Evolutionary conservation across 306 rosid genomes (phyloP), one percentile per base, ranked within the genome.

Genomic region (Inga laurina): DNA sequence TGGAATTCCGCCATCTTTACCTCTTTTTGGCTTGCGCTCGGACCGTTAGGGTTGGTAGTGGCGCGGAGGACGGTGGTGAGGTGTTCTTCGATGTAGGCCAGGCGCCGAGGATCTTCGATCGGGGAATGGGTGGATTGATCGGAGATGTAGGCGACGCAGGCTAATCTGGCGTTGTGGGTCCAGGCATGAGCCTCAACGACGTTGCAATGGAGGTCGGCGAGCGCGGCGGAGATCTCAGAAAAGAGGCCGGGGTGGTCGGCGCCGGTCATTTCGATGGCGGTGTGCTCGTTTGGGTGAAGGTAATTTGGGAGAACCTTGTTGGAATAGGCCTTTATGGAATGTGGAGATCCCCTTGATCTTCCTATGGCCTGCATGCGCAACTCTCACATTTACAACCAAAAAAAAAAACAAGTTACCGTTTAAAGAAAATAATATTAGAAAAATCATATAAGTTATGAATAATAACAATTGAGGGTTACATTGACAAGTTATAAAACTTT

Each of bases 151-250:
- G 90, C 94, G 1, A 93, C 87, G 54, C 94, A 91, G 3, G 97
- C 94, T 7, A 90, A 75, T 8, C 93, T 70, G 6, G 86, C 89
- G 12, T 93, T 93, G 78, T 93, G 97, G 51, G 90, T 93, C 97
- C 97, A 93, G 5, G 91, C 87, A 61, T 93, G 95, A 24, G 89
- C 97, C 66, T 93, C 90, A 1, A 88, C 90, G 2, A 91, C 49
- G 85, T 91, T 91, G 81, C 95, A 93, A 18, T 82, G 92, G 54
- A 93, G 95, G 72, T 89, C 93, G 1, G 86, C 88, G 1, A 93
- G 34, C 67, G 95, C 90, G 0, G 93, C 93, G 0, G 92, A 87
- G 71, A 91, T 90, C 88, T 93, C 97, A 0, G 95, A 93, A 11
- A 93, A 86, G 3, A 93, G 79, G 49, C 95, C 95, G 0, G 93